Percentiles rank a stretch among this genome's conserved stretches.
Conservation (phyloP, 192 early-diverging fungal species). For the Mortierella claussenii region DNA sequence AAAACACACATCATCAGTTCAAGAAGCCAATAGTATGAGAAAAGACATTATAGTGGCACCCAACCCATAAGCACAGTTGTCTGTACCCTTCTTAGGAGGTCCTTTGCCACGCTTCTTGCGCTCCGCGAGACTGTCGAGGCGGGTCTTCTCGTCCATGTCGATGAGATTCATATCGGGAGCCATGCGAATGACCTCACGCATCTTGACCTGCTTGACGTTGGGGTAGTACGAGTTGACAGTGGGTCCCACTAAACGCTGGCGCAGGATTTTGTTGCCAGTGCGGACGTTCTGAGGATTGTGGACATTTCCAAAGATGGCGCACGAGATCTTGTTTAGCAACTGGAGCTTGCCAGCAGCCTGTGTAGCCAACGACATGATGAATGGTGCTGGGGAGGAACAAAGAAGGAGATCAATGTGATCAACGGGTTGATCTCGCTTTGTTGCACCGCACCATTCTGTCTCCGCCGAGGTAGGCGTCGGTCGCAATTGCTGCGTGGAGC, state of each 20-base stretch:
- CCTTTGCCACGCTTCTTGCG: constrained; percentile 81
- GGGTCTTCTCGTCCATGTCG: constrained; percentile 71
- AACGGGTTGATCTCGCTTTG: no score
- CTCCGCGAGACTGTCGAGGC: constrained; percentile 73
- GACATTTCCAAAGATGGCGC: constrained; percentile 72
- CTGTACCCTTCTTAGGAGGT: constrained; percentile 78
- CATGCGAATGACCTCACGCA: constrained; percentile 61
- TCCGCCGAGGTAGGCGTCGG: no score
- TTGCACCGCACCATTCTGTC: no score
- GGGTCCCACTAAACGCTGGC: constrained; percentile 74
- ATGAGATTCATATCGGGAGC: constrained; percentile 64
- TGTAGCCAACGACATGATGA: constrained; percentile 36
- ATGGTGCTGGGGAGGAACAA: not conserved
- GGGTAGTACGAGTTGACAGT: constrained; percentile 75
- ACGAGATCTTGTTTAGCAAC: constrained; percentile 66
- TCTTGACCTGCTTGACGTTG: constrained; percentile 59
- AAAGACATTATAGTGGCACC: no score
- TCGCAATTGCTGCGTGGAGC: no score
- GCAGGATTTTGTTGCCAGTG: constrained; percentile 79
- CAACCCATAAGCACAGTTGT: no score
- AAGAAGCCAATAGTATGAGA: no score
- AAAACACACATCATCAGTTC: no score
- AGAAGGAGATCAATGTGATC: no score
- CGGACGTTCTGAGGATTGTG: constrained; percentile 77
- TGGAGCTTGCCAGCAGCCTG: constrained; percentile 53